Base-by-base conservation (phyloP, 2,329 filamentous ascomycete species). In the Cladosporium sp. region DNA sequence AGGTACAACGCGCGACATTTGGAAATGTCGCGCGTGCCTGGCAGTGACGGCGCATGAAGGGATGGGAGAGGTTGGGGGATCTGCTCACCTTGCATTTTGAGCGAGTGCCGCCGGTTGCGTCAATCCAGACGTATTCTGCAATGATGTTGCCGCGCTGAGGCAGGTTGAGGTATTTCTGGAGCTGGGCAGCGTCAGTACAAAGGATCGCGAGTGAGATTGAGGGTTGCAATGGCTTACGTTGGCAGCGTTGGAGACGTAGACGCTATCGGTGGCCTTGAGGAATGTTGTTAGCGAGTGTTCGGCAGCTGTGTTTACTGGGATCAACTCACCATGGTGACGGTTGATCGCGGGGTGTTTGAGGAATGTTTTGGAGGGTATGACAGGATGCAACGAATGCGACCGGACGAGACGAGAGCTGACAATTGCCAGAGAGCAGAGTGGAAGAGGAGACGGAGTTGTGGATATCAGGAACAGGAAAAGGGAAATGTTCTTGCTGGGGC, bases 91-190 rank as follows among this genome's bases (percentile, higher is more conserved):
- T 96, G 78, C 91, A 94, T 86, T 98, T 99, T 79, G 93, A 97
- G 76, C 95, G 93, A 74, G 91, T 86, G 76, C 90, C 89, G 79
- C 93, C 93, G 71, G 83, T 81, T 71, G 91, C 85, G 78, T 97
- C 93, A 79, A 97, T 90, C 94, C 94, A 97, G 85, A 97, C 89
- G 83, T 97, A 97, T 84, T 97, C 94, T 77, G 93, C 94, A 81
- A 97, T 95, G 78, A 96, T 85, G 74, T 83, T 84, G 80, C 93
- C 93, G 80, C 90, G 91, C 85, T 98, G 94, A 80, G 93, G 90
- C 76, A 98, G 91, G 77, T 85, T 85, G 82, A 95, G 88, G 86
- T 94, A 98, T 83, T 97, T 97, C 80, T 90, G 84, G 80, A 97
- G 89, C 92, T 97, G 80, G 14, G 44, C n/a, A 66, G 69, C 73